Evolutionary conservation across 495 filamentous ascomycete species (phyloP).

Genomic region (Margaritispora aquatica): DNA sequence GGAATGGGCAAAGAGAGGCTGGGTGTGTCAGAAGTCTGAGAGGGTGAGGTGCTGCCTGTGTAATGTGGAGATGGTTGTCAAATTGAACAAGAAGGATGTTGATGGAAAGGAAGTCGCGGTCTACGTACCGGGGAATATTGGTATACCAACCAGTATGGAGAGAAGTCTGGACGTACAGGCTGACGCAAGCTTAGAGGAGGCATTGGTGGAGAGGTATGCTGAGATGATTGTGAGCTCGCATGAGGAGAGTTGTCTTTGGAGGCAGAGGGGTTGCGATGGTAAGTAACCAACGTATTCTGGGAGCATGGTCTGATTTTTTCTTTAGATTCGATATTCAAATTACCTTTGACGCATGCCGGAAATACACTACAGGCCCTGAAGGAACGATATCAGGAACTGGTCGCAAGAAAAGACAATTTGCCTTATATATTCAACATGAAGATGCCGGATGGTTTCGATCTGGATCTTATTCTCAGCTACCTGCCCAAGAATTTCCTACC

Average conservation of each 20-base stretch:
- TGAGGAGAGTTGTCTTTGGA: constrained; percentile 81
- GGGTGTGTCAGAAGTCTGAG: constrained; percentile 78
- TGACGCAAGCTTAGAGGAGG: constrained; percentile 40
- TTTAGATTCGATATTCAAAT: constrained; percentile 39
- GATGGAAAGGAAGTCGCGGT: constrained; percentile 55
- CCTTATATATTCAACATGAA: constrained; percentile 47
- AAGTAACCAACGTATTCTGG: constrained; percentile 10
- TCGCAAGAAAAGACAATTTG: constrained; percentile 37
- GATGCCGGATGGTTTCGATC: constrained; percentile 36
- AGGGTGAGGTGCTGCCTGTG: constrained; percentile 81
- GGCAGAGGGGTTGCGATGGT: constrained; percentile 79
- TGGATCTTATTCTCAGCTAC: constrained; percentile 43
- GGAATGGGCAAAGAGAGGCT: constrained; percentile 91
- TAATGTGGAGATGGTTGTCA: constrained; percentile 72
- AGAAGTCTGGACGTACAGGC: not conserved
- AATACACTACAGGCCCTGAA: constrained; percentile 49
- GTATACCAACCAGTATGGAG: constrained; percentile 8
- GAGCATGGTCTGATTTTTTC: constrained; percentile 8
- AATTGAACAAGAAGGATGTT: constrained; percentile 63
- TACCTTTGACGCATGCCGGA: constrained; percentile 49
- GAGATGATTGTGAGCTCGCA: constrained; percentile 70
- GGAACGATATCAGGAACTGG: constrained; percentile 53
- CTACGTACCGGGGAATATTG: constrained; percentile 39
- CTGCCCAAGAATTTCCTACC: constrained; percentile 36
- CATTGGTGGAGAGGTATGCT: constrained; percentile 70